Base-by-base conservation (phyloP, 176 grass and related monocot genomes). In the Carex scoparia region DNA sequence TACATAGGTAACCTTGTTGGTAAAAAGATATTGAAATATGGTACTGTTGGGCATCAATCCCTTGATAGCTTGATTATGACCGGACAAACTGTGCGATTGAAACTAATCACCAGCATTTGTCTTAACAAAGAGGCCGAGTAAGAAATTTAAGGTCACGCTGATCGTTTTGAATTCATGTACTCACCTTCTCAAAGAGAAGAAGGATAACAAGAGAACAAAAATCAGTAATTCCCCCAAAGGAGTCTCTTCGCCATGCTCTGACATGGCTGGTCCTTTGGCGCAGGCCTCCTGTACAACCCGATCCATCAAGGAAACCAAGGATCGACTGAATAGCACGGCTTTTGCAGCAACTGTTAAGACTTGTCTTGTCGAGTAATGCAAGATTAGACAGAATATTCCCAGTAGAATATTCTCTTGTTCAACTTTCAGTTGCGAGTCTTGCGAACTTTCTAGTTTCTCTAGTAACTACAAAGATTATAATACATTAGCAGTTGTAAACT, bases 161-260 rank as follows among this genome's bases (percentile, higher is more conserved):
- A 31, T 57, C 9, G 28, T 40, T 56, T 31, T 18, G 53, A 78
- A 51, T 38, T 32, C 48, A 30, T n/a, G 6, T 44, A 76, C 12
- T 28, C 46, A 98, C 95, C 95, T 98, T 92, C 84, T 92, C 82
- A 93, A 67, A 88, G 93, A 89, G 81, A 95, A 98, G 69, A 95
- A 85, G 63, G 74, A 83, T 78, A 98, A 80, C 61, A 92, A 78
- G 81, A 98, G 88, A 49, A 92, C 82, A 84, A 98, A 82, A 80
- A 86, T 83, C 73, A 98, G 84, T 19, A 86, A 89, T 82, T 91
- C 85, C 66, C 91, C 95, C 84, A 89, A 79, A 65, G 75, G 31
- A 75, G 91, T 92, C 61, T 93, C 95, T 89, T 98, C 89, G 73
- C 91, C 86, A 78, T 92, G 85, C 85, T 93, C 84, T 87, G 85